phyloP scores from a whole-genome alignment of 441 rosid genomes.

The Mallotus repandus region DNA sequence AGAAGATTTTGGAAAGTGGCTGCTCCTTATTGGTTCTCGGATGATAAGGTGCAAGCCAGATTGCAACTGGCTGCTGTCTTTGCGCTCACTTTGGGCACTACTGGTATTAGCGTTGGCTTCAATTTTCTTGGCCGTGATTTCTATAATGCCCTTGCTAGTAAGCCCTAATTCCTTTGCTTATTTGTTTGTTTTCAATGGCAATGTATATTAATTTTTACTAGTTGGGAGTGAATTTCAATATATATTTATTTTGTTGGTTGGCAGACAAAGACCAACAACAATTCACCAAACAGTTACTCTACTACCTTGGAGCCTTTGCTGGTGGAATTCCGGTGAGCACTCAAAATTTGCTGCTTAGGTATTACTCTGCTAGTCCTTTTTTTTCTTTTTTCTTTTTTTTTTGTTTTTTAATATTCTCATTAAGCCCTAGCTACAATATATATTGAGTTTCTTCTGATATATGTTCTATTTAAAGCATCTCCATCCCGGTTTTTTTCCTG shows the following conservation, averaged over 20 bases:
- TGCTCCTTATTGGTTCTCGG: conserved; percentile 87
- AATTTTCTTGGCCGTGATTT: conserved; percentile 97
- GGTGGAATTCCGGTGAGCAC: conserved; percentile 93
- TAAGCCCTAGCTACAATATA: not conserved
- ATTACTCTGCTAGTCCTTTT: conserved; percentile 26
- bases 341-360: conserved; percentile 37
- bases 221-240: no score
- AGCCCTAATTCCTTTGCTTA: conserved; percentile 4
- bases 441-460: not conserved
- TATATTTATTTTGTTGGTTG: not conserved
- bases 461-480: not conserved
- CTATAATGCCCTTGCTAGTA: conserved; percentile 91
- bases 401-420: no score
- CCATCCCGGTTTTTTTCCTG: not conserved
- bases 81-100: conserved; percentile 85
- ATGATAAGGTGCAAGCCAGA: conserved; percentile 72
- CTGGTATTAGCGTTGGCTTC: conserved; percentile 93
- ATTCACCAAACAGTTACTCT: conserved; percentile 80
- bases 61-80: conserved; percentile 79
- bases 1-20: conserved; percentile 88
- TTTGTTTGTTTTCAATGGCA: no score
- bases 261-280: conserved; percentile 90
- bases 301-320: conserved; percentile 85
- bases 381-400: not conserved
- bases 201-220: no score